These are phyloP conservation scores for Ministeria vibrans DNA, from an alignment of 78 protist species.

Conservation along the genomic window DNA sequence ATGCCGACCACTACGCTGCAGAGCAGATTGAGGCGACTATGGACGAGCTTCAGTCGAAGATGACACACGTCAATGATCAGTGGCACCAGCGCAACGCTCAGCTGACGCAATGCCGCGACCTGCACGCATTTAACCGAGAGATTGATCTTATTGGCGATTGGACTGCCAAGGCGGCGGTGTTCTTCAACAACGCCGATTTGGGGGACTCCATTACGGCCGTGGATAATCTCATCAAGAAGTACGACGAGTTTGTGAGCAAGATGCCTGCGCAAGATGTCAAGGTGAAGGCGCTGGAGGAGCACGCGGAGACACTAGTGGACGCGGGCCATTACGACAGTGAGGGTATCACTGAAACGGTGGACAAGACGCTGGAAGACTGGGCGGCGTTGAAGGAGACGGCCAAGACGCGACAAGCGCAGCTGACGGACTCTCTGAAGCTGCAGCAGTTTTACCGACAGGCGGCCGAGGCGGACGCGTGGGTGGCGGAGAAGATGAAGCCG, in stretches of 20 bases:
- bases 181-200: neutral
- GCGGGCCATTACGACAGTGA: neutral
- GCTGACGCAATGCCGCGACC: neutral
- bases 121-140: neutral
- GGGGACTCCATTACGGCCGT: neutral
- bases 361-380: neutral
- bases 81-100: neutral
- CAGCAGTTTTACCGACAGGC: neutral
- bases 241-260: neutral
- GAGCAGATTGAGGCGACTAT: too few species aligned
- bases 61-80: neutral
- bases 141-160: neutral
- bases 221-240: neutral
- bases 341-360: neutral
- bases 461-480: neutral
- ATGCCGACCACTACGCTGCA: neutral
- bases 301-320: neutral
- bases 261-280: neutral
- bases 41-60: neutral
- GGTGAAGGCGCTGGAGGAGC: neutral
- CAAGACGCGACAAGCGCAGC: neutral
- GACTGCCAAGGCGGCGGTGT: too few species aligned
- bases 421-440: neutral
- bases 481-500: neutral
- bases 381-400: neutral